These are phyloP conservation scores for Auricularia cornea DNA, from an alignment of 768 basidiomycete genomes.

Conservation along the genomic window DNA sequence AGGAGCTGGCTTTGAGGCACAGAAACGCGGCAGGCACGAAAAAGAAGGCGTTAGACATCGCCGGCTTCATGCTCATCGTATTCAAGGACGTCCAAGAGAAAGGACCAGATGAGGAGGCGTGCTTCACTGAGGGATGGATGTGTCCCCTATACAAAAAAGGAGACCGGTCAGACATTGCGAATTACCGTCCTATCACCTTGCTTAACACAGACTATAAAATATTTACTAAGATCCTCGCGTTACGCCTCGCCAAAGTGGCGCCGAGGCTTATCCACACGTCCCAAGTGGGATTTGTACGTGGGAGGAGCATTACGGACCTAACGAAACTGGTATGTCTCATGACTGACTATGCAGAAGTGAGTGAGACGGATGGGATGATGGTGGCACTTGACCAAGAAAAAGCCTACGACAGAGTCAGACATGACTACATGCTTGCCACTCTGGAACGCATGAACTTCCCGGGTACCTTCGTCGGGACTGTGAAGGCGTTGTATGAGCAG, in stretches of 20 bases:
- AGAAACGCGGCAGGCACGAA: no score
- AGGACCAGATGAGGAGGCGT: not conserved
- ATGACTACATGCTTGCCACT: constrained; percentile 5
- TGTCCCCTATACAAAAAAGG: constrained; percentile 9
- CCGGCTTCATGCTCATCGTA: not conserved
- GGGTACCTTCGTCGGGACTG: not conserved
- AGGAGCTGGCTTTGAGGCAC: not conserved
- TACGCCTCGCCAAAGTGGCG: not conserved
- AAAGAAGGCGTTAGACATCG: not conserved
- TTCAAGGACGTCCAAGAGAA: not conserved
- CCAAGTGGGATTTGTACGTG: constrained; percentile 9
- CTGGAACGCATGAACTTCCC: constrained; percentile 6
- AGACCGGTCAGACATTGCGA: not conserved
- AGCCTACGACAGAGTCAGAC: constrained; percentile 7
- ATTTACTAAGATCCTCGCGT: constrained; percentile 1
- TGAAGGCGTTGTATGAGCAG: not conserved
- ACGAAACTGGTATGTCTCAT: constrained; percentile 5
- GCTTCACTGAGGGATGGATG: constrained; percentile 1
- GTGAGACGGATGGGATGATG: constrained; percentile 3
- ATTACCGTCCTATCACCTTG: constrained; percentile 11
- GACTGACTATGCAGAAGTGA: constrained; percentile 3
- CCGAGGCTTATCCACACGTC: constrained; percentile 2
- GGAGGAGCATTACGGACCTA: constrained; percentile 9
- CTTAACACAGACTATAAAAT: constrained; percentile 11
- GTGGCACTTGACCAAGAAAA: constrained; percentile 11